Percentiles rank a stretch among this genome's conserved stretches.
Conservation (phyloP, 257 asterid species). For the Plantago ovata region DNA sequence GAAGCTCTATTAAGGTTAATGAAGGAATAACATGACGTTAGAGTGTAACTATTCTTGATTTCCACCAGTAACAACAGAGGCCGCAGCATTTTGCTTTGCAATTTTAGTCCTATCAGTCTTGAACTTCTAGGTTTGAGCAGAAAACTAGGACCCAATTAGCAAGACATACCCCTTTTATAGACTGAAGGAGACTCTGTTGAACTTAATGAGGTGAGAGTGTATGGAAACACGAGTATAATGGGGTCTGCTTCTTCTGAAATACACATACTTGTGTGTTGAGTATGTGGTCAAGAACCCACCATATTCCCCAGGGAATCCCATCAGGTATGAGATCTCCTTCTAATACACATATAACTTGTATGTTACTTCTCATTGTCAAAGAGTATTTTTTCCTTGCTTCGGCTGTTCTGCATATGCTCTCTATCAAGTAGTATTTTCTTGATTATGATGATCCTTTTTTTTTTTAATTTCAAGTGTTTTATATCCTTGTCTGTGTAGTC, state of each 20-base stretch:
- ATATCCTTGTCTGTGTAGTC: no score
- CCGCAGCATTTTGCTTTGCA: neutral
- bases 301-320: slow-evolving; percentile 73
- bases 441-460: no score
- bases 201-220: neutral
- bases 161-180: neutral
- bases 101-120: neutral
- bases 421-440: no score
- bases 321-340: slow-evolving; percentile 45
- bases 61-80: neutral
- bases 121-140: slow-evolving; percentile 1
- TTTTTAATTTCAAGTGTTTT: no score
- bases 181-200: neutral
- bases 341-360: no score
- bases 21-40: no score
- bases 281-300: slow-evolving; percentile 89
- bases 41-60: neutral
- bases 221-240: neutral
- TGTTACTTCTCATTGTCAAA: no score
- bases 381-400: no score
- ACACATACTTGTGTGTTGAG: slow-evolving; percentile 89
- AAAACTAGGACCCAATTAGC: slow-evolving; percentile 12
- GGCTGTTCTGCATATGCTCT: no score
- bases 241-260: slow-evolving; percentile 37
- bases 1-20: no score